These are phyloP conservation scores for Backusella circina DNA, from an alignment of 192 early-diverging fungal species.

Conservation along the genomic window DNA sequence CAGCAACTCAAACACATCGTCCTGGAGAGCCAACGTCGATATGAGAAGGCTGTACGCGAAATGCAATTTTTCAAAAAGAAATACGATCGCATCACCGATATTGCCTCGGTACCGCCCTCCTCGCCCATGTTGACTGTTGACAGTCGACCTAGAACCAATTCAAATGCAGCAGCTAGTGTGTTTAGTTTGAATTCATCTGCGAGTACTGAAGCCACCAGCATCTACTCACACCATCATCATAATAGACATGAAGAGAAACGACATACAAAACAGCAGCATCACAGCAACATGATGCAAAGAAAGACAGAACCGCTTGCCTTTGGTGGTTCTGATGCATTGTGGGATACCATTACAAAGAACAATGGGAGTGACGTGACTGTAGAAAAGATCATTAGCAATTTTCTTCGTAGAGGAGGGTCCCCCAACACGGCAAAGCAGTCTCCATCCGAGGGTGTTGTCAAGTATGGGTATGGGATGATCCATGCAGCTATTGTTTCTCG, in stretches of 20 bases:
- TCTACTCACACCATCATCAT: slow-evolving; percentile 15
- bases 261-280: neutral
- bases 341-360: slow-evolving; percentile 30
- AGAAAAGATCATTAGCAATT: slow-evolving; percentile 37
- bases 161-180: slow-evolving; percentile 4
- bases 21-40: slow-evolving; percentile 19
- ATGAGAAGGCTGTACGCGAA: slow-evolving; percentile 38
- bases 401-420: slow-evolving; percentile 29
- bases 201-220: slow-evolving; percentile 1
- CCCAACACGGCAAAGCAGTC: slow-evolving; percentile 37
- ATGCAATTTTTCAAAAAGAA: slow-evolving; percentile 36
- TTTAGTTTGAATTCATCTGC: slow-evolving; percentile 4
- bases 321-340: slow-evolving; percentile 35
- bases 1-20: neutral
- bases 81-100: slow-evolving; percentile 5
- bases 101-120: neutral
- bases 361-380: slow-evolving; percentile 24
- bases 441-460: slow-evolving; percentile 5
- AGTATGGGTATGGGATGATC: slow-evolving; percentile 35
- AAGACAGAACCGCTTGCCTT: slow-evolving; percentile 21
- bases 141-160: neutral
- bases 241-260: neutral
- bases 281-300: slow-evolving; percentile 9
- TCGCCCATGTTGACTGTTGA: neutral
- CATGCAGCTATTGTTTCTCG: slow-evolving; percentile 27